A percentile compares a stretch with the other conserved stretches of the same genome.
Evolutionary conservation across 495 filamentous ascomycete genomes (phyloP).

Genomic region (Aspergillus panamensis): DNA sequence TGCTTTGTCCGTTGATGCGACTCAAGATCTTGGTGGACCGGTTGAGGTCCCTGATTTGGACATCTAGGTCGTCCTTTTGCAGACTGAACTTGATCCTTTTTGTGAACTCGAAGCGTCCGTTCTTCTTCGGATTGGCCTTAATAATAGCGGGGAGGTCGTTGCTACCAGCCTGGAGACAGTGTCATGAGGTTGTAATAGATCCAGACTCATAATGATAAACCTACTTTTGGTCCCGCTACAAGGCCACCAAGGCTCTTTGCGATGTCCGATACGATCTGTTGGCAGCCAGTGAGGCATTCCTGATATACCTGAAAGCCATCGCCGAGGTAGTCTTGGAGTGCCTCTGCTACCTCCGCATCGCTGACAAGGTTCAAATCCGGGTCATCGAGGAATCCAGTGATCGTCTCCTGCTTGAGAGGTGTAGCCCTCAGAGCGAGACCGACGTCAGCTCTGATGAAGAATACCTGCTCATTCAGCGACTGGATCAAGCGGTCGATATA

Average conservation of each 20-base stretch:
- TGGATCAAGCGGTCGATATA: slow-evolving; percentile 6
- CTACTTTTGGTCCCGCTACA: background rate
- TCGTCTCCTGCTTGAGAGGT: background rate
- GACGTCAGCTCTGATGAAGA: slow-evolving; percentile 9
- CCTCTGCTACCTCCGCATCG: background rate
- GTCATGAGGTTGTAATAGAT: too few species aligned
- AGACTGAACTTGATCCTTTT: slow-evolving; percentile 13
- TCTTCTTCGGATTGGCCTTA: background rate
- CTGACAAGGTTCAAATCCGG: background rate
- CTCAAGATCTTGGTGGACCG: slow-evolving; percentile 3
- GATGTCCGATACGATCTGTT: background rate
- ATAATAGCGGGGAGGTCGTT: slow-evolving; percentile 3
- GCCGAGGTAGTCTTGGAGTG: slow-evolving; percentile 6
- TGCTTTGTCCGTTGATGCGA: slow-evolving; percentile 2
- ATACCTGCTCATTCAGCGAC: slow-evolving; percentile 8
- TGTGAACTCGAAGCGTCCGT: slow-evolving; percentile 21
- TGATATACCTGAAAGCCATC: slow-evolving; percentile 1
- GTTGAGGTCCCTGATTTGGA: slow-evolving; percentile 9
- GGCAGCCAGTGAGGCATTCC: background rate
- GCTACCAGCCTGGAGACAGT: background rate
- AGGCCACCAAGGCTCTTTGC: background rate
- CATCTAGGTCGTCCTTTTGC: slow-evolving; percentile 13
- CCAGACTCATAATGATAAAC: background rate
- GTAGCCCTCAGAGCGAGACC: background rate
- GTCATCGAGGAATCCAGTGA: background rate